Evolutionary conservation across 306 rosid species (phyloP).

Genomic region (Lupinus albus): DNA sequence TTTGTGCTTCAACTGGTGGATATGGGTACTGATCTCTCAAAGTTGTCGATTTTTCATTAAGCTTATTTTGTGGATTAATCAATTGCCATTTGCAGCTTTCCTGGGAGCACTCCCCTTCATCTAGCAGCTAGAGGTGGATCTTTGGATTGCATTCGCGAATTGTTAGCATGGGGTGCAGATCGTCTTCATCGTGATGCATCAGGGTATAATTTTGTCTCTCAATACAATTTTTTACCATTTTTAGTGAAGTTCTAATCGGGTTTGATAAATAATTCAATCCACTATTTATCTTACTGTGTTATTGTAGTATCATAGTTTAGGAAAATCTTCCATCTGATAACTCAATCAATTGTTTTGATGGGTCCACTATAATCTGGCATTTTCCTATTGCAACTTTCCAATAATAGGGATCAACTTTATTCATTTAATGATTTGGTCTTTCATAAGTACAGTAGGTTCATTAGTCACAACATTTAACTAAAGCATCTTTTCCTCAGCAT

Average conservation of each 20-base stretch:
- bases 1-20: conserved; percentile 84
- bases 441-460: conserved; percentile 28
- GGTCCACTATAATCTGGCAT: background rate
- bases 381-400: conserved; percentile 20
- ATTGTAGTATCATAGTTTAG: background rate
- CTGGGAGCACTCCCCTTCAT: conserved; percentile 90
- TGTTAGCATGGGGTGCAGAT: conserved; percentile 92
- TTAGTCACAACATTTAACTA: background rate
- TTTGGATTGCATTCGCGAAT: conserved; percentile 79
- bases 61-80: conserved; percentile 36
- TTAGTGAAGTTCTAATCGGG: background rate
- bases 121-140: conserved; percentile 93
- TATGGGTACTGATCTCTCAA: conserved; percentile 59
- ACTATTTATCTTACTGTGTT: conserved; percentile 1
- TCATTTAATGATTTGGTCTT: background rate
- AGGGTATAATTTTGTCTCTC: conserved; percentile 53
- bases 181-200: conserved; percentile 81
- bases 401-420: conserved; percentile 22
- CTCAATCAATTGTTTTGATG: conserved; percentile 31
- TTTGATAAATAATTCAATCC: background rate
- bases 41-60: background rate
- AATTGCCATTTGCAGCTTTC: conserved; percentile 62
- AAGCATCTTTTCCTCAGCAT: conserved; percentile 6
- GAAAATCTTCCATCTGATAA: conserved; percentile 21
- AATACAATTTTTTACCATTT: conserved; percentile 5